phyloP scores from a whole-genome alignment of 2,329 filamentous ascomycete species.

The Graphilbum ipis-grandicollis region DNA sequence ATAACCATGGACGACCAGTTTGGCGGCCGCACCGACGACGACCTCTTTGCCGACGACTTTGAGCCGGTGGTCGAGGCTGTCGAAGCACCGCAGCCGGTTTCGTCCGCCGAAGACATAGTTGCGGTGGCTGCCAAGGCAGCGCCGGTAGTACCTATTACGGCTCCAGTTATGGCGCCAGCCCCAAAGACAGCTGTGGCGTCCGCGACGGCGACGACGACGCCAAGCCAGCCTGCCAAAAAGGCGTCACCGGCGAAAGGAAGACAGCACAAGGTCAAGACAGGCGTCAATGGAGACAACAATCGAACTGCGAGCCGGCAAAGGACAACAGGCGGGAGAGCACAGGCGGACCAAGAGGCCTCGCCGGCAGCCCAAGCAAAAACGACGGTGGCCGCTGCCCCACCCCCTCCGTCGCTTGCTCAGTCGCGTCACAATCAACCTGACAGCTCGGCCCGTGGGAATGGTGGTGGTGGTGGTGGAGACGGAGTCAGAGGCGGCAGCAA shows the following conservation, averaged over 20 bases:
- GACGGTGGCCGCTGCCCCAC: neutral
- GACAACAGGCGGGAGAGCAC: neutral
- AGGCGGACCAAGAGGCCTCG: no score
- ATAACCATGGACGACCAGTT: slow-evolving; percentile 42
- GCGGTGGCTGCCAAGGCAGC: neutral
- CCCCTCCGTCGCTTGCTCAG: slow-evolving; percentile 8
- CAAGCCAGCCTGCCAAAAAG: neutral
- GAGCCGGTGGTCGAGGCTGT: slow-evolving; percentile 29
- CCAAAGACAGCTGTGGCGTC: no score
- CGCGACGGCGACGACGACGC: neutral
- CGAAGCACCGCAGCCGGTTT: no score
- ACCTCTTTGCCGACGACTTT: slow-evolving; percentile 45
- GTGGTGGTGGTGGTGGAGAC: no score
- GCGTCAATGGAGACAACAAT: neutral
- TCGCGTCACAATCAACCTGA: slow-evolving; percentile 8
- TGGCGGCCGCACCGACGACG: slow-evolving; percentile 41
- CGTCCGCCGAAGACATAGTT: neutral
- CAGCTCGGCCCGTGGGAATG: slow-evolving; percentile 7
- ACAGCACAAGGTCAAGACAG: neutral
- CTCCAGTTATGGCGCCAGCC: no score
- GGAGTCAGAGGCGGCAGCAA: neutral
- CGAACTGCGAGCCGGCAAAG: no score
- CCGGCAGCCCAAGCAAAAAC: neutral
- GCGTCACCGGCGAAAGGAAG: neutral
- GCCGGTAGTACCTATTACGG: no score